Evolutionary conservation across 257 asterid genomes (phyloP), one percentile per base, ranked within the genome.

Genomic region (Phtheirospermum japonicum): DNA sequence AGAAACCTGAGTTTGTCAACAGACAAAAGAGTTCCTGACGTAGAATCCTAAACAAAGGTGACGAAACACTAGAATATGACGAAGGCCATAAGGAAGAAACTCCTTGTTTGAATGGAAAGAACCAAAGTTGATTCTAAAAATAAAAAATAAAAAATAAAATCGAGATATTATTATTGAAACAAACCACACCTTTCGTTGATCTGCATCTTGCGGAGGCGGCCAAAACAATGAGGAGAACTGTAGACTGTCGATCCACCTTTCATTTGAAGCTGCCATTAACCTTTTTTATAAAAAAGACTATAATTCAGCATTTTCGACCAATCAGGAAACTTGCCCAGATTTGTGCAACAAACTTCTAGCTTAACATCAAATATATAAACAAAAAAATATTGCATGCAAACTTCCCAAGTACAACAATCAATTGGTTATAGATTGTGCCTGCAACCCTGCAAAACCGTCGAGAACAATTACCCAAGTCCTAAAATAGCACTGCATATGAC

Each of bases 171-270:
- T 23, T 34, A 45, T 46, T 30, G 2, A n/a, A 4, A 30, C 13
- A 17, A 19, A 61, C 4, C 73, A 32, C 67, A 91, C 99, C 97
- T 93, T 89, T 30, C 97, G 78, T 65, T 89, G 99, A 19, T 68
- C 90, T 55, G 77, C 73, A 62, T 93, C 97, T 61, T 77, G 91
- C 7, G 97, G 99, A 30, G 97, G 97, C 16, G 82, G 97, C 91
- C 95, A 92, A 76, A 86, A 92, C 77, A 92, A 75, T 36, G 99
- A 89, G 59, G 99, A 92, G 71, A 79, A 85, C 77, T 92, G 95
- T 76, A 92, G 84, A 65, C 89, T 77, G 52, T 87, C 96, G 42
- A 85, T 92, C 97, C 99, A 92, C 82, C 82, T 92, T 71, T 85
- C 95, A 58, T 72, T 77, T 70, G 87, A 71, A 68, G 85, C 75